Conservation (phyloP, 331 rosid species). For the Erythrophleum ivorense region DNA sequence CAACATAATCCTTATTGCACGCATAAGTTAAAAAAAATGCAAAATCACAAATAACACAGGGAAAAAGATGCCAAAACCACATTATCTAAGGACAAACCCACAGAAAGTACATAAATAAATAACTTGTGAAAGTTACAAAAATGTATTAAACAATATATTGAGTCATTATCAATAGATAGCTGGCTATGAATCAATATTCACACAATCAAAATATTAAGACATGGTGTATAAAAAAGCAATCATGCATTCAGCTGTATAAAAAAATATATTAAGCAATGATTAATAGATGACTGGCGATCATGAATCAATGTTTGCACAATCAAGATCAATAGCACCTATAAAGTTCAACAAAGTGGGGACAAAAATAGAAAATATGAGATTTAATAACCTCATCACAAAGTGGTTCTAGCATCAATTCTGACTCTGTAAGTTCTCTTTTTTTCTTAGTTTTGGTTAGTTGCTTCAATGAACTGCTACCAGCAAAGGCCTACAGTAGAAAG, state of each 20-base stretch:
- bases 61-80: no score
- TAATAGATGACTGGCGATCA: background rate
- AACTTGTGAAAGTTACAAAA: no score
- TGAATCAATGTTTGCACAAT: slow-evolving; percentile 22
- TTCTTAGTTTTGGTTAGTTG: slow-evolving; percentile 38
- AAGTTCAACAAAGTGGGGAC: background rate
- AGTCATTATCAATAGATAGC: background rate
- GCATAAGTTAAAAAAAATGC: no score
- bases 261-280: background rate
- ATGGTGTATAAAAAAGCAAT: background rate
- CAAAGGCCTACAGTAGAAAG: slow-evolving; percentile 64
- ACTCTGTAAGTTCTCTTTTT: slow-evolving; percentile 66
- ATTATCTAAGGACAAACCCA: no score
- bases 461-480: slow-evolving; percentile 48
- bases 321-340: slow-evolving; percentile 14
- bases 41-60: no score
- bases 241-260: background rate
- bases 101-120: no score
- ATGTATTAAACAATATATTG: background rate
- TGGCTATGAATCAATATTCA: slow-evolving; percentile 5
- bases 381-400: slow-evolving; percentile 80
- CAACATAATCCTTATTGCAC: no score
- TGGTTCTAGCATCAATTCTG: slow-evolving; percentile 74
- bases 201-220: background rate
- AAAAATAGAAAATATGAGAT: slow-evolving; percentile 31